Base-by-base conservation (phyloP, 23 red algal genomes). In the Porphyridium purpureum region DNA sequence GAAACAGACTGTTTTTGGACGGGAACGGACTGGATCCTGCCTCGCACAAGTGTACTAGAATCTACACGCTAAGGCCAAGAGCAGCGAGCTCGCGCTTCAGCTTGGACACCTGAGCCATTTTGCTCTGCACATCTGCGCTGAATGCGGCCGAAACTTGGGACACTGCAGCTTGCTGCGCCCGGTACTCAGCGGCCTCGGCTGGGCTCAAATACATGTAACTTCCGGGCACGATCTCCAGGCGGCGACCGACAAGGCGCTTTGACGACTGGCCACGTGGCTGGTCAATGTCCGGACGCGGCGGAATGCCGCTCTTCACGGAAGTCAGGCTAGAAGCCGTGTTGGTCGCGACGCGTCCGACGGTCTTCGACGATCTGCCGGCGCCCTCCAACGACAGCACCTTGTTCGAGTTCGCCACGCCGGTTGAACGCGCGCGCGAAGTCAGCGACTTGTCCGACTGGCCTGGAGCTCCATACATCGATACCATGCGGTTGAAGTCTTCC, bases 401-500 rank as follows among this genome's bases (percentile, higher is more conserved):
- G 57, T 82, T 82, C 1, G 76, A 47, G 35, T 82, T 82, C 17
- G 8, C 47, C 24, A 55, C 49, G n/a, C 66, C 66, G 2, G 36
- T 11, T 11, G 38, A 29, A 2, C 23, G 24, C 22, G 76, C 56
- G 25, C 76, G 76, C 21, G n/a, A 23, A 17, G 29, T 53, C 40
- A 82, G 52, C 3, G 35, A 52, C 35, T 82, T 82, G 59, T 82
- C 76, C 5, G 34, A 56, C 11, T 64, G 70, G 4, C 76, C 76
- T 22, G 64, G 76, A 17, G 65, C 14, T 3, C 56, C 70, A 33
- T 70, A 55, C 5, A 69, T n/a, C 6, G 76, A 33, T 32, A 57
- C 63, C 76, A 82, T 82, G 36, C 64, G 47, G 24, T 70, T 82
- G 47, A 82, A 82, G 25, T 82, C 65, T 29, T 63, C 62, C 26